Base-by-base conservation (phyloP, 2,329 filamentous ascomycete species). In the Taxawa tesnikishii region DNA sequence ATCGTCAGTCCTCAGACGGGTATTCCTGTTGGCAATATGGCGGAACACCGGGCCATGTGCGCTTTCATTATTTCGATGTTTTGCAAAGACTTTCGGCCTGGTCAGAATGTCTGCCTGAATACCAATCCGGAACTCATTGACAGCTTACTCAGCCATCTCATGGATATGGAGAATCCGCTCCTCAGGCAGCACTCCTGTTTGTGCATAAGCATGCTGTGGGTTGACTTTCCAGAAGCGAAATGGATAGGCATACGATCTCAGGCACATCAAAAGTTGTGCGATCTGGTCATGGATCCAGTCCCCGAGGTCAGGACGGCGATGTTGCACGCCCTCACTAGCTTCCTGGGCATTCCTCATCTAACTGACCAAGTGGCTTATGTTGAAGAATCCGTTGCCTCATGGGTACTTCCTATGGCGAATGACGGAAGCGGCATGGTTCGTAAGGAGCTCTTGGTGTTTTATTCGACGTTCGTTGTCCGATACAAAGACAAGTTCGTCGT, bases 31-130 rank as follows among this genome's bases (percentile, higher is more conserved):
- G 37, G 37, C 11, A 92, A 94, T 50, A 78, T 78, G 33, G 83
- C 85, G 44, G 90, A 96, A 59, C 90, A 98, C 62, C 84, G 92
- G 50, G 90, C 90, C 26, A 98, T 98, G 90, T 96, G 90, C 54
- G 87, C 90, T 2, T 98, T 98, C 52, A 94, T 98, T 39, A 74
- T 96, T 26, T 82, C 88, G 15, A 93, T 94, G 71, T 84, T 98
- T 41, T 98, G 90, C 71, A 93, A 90, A 52, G 82, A 82, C 41
- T 94, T 94, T 56, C 81, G 79, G 42, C 83, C 90, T 40, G 90
- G 88, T 2, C 87, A 94, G 55, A 79, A 79, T 31, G 87, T 94
- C 8, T 94, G 87, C 51, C 78, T 94, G 44, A 82, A 84, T 43
- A 81, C 79, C 1, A 83, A 83, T 43, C 82, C 80, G 0, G 87